Evolutionary conservation across 345 rosid species (phyloP).

Genomic region (Bruguiera gymnorhiza): DNA sequence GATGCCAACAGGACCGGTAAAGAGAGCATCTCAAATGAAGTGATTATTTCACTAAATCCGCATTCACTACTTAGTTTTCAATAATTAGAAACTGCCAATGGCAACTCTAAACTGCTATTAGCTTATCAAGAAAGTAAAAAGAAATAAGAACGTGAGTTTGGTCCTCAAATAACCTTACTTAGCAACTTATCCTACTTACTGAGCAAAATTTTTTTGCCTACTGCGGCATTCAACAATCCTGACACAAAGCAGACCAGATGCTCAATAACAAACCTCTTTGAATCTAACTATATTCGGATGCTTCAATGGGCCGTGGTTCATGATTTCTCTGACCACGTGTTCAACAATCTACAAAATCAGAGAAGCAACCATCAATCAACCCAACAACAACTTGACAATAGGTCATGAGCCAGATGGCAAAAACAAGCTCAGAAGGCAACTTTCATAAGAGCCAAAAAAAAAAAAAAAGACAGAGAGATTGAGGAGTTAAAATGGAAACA

Average conservation of each 20-base stretch:
- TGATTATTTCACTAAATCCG: not conserved
- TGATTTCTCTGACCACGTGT: conserved; percentile 20
- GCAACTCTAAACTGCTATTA: no score
- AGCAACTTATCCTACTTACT: no score
- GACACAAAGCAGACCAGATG: not conserved
- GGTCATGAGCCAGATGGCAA: not conserved
- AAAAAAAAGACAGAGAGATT: no score
- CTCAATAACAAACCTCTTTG: conserved; percentile 17
- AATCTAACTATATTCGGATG: conserved; percentile 27
- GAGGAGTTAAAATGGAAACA: not conserved
- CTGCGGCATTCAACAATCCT: not conserved
- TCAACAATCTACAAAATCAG: conserved; percentile 21
- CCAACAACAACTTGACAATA: not conserved
- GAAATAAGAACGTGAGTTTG: no score
- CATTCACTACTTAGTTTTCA: no score
- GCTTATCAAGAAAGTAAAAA: no score
- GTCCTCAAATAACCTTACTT: no score
- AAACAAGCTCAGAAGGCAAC: not conserved
- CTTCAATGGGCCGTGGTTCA: conserved; percentile 24
- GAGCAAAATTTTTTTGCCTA: not conserved
- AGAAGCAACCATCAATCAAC: not conserved
- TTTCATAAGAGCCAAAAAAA: not conserved
- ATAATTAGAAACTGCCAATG: no score
- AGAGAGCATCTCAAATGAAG: conserved; percentile 1
- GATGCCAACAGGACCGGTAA: conserved; percentile 74